Percentiles rank a stretch among this genome's conserved stretches.
phyloP scores from a whole-genome alignment of 192 early-diverging fungal species.

The Funneliformis mosseae region DNA sequence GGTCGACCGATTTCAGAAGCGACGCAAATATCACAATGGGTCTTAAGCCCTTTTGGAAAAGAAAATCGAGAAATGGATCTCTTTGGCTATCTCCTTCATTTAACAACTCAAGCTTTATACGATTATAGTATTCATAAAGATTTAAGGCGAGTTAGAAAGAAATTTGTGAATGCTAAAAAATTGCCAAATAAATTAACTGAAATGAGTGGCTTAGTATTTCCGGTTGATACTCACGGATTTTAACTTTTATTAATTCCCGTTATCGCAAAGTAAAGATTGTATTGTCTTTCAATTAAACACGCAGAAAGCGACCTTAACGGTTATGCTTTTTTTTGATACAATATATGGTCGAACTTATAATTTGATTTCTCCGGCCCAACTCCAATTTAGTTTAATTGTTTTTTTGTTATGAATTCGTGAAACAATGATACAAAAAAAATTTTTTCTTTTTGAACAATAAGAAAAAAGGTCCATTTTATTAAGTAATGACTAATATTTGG shows the following conservation, averaged over 20 bases:
- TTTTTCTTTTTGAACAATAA: not conserved
- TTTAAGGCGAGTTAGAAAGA: constrained; percentile 58
- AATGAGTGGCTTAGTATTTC: constrained; percentile 42
- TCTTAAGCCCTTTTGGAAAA: constrained; percentile 49
- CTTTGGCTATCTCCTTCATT: constrained; percentile 53
- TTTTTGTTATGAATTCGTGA: not conserved
- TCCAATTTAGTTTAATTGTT: not conserved
- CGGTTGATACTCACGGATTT: constrained; percentile 40
- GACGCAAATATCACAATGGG: constrained; percentile 49
- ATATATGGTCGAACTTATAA: no score
- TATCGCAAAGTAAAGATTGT: not conserved
- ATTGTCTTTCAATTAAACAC: no score
- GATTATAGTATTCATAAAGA: constrained; percentile 57
- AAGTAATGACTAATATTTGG: constrained; percentile 5
- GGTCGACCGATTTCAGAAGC: constrained; percentile 48
- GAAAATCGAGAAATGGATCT: constrained; percentile 63
- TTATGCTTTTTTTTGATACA: no score
- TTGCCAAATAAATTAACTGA: constrained; percentile 54
- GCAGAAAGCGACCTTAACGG: not conserved
- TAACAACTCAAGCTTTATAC: constrained; percentile 55
- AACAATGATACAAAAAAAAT: not conserved
- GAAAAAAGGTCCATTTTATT: not conserved
- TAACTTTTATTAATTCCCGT: constrained; percentile 13
- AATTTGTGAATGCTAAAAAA: constrained; percentile 55
- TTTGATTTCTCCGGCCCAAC: not conserved